Evolutionary conservation across 2,329 filamentous ascomycete genomes (phyloP).

Genomic region (Ophiostoma himal-ulmi): DNA sequence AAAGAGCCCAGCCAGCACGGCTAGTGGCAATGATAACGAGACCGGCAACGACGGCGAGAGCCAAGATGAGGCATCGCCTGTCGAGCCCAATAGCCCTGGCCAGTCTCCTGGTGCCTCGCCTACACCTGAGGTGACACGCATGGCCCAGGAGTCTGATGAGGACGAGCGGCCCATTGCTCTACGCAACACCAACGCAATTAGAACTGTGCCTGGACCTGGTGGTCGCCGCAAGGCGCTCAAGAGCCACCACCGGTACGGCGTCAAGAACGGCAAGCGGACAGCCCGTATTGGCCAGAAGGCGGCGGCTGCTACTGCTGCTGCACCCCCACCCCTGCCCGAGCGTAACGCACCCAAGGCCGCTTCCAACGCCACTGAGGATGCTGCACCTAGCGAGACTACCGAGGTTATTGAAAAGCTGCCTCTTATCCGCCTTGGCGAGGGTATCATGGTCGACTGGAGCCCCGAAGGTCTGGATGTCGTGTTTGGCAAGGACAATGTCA

Average conservation of each 20-base stretch:
- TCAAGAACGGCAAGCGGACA: slow-evolving; percentile 37
- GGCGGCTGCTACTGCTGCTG: not conserved
- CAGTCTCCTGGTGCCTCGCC: not conserved
- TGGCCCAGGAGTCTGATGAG: slow-evolving; percentile 37
- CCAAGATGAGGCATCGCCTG: slow-evolving; percentile 39
- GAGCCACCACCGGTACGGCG: slow-evolving; percentile 42
- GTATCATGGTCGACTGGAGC: slow-evolving; percentile 81
- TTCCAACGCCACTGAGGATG: not conserved
- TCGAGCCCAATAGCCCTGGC: not conserved
- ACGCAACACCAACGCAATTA: slow-evolving; percentile 23
- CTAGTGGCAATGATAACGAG: slow-evolving; percentile 47
- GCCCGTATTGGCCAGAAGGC: not conserved
- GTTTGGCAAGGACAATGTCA: slow-evolving; percentile 49
- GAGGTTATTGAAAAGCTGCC: slow-evolving; percentile 45
- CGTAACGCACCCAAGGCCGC: not conserved
- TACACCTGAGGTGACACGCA: slow-evolving; percentile 18
- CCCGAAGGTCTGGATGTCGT: slow-evolving; percentile 63
- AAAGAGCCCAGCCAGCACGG: slow-evolving; percentile 42
- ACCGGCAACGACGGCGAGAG: slow-evolving; percentile 30
- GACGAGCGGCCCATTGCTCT: slow-evolving; percentile 25
- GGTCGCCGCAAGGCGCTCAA: slow-evolving; percentile 38
- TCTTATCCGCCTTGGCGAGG: slow-evolving; percentile 74
- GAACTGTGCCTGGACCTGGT: slow-evolving; percentile 25
- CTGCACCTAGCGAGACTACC: slow-evolving; percentile 30
- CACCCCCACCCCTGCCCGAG: not conserved